These are phyloP conservation scores for Lecanoromycetidae sp. DNA, from an alignment of 2,329 filamentous ascomycete species.

Conservation along the genomic window DNA sequence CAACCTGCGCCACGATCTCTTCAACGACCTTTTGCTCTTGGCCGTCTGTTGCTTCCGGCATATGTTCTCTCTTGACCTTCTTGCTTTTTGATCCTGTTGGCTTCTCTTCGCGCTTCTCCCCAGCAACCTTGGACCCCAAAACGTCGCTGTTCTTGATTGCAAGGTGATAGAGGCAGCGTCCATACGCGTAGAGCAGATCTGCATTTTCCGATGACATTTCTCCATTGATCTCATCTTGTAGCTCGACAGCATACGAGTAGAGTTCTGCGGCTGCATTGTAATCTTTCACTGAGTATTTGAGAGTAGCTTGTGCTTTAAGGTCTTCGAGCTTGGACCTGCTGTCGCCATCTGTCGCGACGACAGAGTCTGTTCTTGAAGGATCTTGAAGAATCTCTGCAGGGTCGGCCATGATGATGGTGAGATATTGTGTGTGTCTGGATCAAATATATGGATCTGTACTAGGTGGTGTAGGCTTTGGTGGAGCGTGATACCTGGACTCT, in stretches of 20 bases:
- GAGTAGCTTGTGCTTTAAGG: slow-evolving; percentile 65
- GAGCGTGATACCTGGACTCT: too few species aligned
- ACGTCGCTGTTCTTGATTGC: slow-evolving; percentile 92
- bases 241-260: slow-evolving; percentile 76
- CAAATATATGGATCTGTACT: too few species aligned
- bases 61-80: slow-evolving; percentile 18
- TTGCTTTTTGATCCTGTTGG: slow-evolving; percentile 33
- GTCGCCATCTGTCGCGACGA: not conserved
- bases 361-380: not conserved
- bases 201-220: slow-evolving; percentile 85
- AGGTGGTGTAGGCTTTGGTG: too few species aligned
- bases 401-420: slow-evolving; percentile 7
- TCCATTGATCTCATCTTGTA: slow-evolving; percentile 84
- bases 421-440: too few species aligned
- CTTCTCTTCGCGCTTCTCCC: slow-evolving; percentile 44
- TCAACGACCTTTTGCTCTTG: slow-evolving; percentile 32
- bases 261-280: slow-evolving; percentile 75
- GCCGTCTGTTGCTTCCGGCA: slow-evolving; percentile 12
- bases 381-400: not conserved
- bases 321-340: slow-evolving; percentile 47
- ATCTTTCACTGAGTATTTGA: slow-evolving; percentile 80
- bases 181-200: slow-evolving; percentile 88
- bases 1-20: slow-evolving; percentile 24
- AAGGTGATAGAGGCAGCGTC: slow-evolving; percentile 84
- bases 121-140: slow-evolving; percentile 65